Percentiles rank a stretch among this genome's conserved stretches.
Conservation (phyloP, 148 eudicot species). For the Nyssa sinensis region DNA sequence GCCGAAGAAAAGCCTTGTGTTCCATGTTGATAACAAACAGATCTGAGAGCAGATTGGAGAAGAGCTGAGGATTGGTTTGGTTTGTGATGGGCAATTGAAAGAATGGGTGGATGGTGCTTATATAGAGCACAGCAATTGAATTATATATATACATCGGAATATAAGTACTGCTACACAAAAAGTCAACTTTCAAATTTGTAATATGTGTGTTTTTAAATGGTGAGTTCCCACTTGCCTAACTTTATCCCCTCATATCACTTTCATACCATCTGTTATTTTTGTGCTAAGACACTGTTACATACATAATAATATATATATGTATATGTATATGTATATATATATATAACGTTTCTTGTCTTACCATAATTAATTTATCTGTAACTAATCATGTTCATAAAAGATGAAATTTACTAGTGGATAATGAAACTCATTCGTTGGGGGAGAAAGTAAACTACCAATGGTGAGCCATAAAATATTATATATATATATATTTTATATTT, state of each 20-base stretch:
- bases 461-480: too few relatives aligned
- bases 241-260: not conserved
- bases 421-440: too few relatives aligned
- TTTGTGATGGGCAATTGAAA: not conserved
- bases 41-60: not conserved
- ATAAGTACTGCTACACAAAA: not conserved
- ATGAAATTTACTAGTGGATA: too few relatives aligned
- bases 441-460: too few relatives aligned
- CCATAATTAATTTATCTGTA: too few relatives aligned
- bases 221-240: constrained; percentile 21
- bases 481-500: too few relatives aligned
- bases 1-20: not conserved
- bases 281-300: not conserved
- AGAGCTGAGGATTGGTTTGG: not conserved
- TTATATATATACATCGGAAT: not conserved
- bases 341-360: too few relatives aligned
- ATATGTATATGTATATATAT: too few relatives aligned
- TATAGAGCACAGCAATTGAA: not conserved
- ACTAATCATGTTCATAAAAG: too few relatives aligned
- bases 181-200: constrained; percentile 3
- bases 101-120: not conserved
- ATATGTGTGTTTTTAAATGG: not conserved
- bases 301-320: too few relatives aligned
- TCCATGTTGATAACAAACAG: not conserved
- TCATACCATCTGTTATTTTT: not conserved